Percentiles rank a stretch among this genome's conserved stretches.
These are phyloP conservation scores for Solanum rostratum DNA, from an alignment of 257 asterid species.

Conservation along the genomic window DNA sequence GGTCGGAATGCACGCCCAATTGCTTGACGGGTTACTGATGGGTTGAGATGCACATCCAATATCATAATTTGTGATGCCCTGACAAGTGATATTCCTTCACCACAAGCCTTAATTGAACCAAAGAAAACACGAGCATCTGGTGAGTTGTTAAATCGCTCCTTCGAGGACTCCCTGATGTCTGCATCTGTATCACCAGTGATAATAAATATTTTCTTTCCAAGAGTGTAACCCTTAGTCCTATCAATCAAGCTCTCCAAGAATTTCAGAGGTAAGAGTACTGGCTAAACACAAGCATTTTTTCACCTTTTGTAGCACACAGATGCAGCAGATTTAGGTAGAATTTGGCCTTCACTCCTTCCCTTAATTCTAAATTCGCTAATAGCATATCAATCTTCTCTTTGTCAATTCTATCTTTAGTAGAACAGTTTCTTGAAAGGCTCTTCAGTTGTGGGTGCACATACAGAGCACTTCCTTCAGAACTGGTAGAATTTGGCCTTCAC, in stretches of 20 bases:
- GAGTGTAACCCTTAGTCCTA: slow-evolving; percentile 51
- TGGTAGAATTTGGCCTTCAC: slow-evolving; percentile 73
- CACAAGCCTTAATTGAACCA: slow-evolving; percentile 90
- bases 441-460: slow-evolving; percentile 73
- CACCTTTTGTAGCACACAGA: slow-evolving; percentile 72
- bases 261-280: slow-evolving; percentile 77
- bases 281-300: slow-evolving; percentile 77
- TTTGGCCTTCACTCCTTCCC: slow-evolving; percentile 75
- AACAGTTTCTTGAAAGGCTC: slow-evolving; percentile 46
- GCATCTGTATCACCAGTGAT: slow-evolving; percentile 83
- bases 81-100: slow-evolving; percentile 93
- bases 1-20: slow-evolving; percentile 95
- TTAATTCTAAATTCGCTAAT: slow-evolving; percentile 42
- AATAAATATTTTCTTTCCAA: slow-evolving; percentile 74
- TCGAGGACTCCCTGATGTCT: slow-evolving; percentile 55
- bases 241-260: slow-evolving; percentile 66
- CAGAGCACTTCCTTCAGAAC: slow-evolving; percentile 86
- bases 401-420: slow-evolving; percentile 64
- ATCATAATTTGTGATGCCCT: slow-evolving; percentile 90
- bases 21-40: slow-evolving; percentile 91
- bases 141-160: slow-evolving; percentile 66
- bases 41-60: slow-evolving; percentile 78
- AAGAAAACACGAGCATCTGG: slow-evolving; percentile 83
- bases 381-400: slow-evolving; percentile 53
- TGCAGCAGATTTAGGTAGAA: slow-evolving; percentile 78